Conservation (phyloP, 2,329 filamentous ascomycete genomes). For the Lojkania enalia region DNA sequence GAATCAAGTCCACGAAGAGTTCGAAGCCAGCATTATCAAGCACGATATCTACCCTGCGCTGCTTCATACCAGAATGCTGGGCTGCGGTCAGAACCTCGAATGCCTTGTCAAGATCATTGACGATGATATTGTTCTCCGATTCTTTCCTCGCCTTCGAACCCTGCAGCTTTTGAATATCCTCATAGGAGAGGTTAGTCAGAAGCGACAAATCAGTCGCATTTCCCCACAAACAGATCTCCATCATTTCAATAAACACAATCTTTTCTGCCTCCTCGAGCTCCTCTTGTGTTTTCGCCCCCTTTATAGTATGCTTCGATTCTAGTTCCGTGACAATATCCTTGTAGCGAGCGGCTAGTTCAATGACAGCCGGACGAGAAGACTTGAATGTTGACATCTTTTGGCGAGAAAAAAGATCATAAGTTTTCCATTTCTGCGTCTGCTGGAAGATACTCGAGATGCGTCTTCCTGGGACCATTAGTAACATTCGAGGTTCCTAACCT, state of each 20-base stretch:
- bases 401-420: conserved; percentile 84
- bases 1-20: conserved; percentile 89
- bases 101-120: conserved; percentile 77
- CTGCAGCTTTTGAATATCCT: conserved; percentile 96
- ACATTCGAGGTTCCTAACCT: neutral
- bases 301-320: conserved; percentile 53
- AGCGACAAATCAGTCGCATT: conserved; percentile 95
- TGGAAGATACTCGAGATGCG: conserved; percentile 80
- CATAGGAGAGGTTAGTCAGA: conserved; percentile 85
- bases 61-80: conserved; percentile 62
- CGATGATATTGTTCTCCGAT: conserved; percentile 87
- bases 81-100: conserved; percentile 71
- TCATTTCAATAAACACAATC: conserved; percentile 87
- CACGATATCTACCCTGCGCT: conserved; percentile 86
- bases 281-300: conserved; percentile 50
- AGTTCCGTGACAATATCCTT: conserved; percentile 72
- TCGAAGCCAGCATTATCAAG: conserved; percentile 98
- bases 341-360: conserved; percentile 81
- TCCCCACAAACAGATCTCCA: conserved; percentile 94
- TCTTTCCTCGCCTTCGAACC: conserved; percentile 83
- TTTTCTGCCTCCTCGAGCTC: conserved; percentile 70
- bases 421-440: conserved; percentile 79
- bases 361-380: conserved; percentile 82
- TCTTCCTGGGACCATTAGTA: conserved; percentile 52
- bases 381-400: conserved; percentile 93